Percentiles rank a stretch among this genome's conserved stretches.
phyloP scores from a whole-genome alignment of 2,329 filamentous ascomycete genomes.

The Pleurostoma richardsiae region DNA sequence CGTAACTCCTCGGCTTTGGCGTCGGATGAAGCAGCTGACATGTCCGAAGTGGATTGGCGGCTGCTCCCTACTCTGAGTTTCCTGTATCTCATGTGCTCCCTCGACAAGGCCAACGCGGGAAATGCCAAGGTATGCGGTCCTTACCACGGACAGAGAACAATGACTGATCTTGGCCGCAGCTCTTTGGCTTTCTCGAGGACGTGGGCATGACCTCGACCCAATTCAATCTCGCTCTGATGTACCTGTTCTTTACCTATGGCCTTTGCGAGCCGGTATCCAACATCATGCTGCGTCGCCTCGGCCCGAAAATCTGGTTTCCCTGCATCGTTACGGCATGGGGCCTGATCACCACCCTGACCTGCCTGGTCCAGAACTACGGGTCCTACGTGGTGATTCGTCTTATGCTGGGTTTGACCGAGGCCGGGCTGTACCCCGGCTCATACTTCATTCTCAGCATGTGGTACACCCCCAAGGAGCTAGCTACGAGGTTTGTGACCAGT shows the following conservation, averaged over 20 bases:
- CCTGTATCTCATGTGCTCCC: slow-evolving; percentile 10
- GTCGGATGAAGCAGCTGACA: not conserved
- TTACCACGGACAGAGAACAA: not conserved
- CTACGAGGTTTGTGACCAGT: slow-evolving; percentile 2
- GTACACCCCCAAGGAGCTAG: slow-evolving; percentile 14
- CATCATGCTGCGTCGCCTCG: slow-evolving; percentile 27
- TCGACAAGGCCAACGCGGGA: slow-evolving; percentile 11
- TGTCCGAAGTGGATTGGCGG: slow-evolving; percentile 5
- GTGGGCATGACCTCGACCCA: slow-evolving; percentile 10
- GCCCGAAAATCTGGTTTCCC: slow-evolving; percentile 25
- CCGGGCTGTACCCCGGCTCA: slow-evolving; percentile 16
- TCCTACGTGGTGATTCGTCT: slow-evolving; percentile 10
- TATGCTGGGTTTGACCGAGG: slow-evolving; percentile 14
- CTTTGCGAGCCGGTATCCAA: slow-evolving; percentile 13
- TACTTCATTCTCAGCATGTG: slow-evolving; percentile 16
- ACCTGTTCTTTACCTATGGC: slow-evolving; percentile 20
- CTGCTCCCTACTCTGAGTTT: slow-evolving; percentile 9
- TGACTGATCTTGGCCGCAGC: not conserved
- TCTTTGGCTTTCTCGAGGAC: slow-evolving; percentile 13
- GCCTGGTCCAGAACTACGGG: slow-evolving; percentile 8
- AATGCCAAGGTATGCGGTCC: slow-evolving; percentile 12
- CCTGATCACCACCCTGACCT: slow-evolving; percentile 7
- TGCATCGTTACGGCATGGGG: slow-evolving; percentile 10
- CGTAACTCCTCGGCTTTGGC: too few relatives aligned
- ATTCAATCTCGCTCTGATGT: slow-evolving; percentile 24